Conservation (phyloP, 108 stramenopile species). For the Craspedostauros australis region DNA sequence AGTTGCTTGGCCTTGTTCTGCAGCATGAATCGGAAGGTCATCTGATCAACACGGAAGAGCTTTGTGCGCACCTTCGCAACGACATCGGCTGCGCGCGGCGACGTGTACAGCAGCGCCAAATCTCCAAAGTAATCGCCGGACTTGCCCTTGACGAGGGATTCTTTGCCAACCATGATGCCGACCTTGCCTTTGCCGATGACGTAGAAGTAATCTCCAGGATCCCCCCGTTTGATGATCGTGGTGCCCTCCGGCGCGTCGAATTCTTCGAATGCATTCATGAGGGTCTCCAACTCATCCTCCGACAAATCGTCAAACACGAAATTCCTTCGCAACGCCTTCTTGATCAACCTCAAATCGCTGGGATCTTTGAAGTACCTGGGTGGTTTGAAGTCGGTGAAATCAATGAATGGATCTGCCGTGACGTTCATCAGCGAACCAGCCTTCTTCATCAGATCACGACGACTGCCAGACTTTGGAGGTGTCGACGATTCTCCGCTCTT, state of each 20-base stretch:
- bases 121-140: conserved; percentile 72
- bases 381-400: conserved; percentile 30
- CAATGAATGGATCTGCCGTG: too few species aligned
- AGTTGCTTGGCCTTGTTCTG: conserved; percentile 63
- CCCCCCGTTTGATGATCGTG: conserved; percentile 70
- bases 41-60: conserved; percentile 86
- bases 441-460: too few species aligned
- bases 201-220: conserved; percentile 80
- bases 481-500: too few species aligned
- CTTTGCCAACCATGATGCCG: conserved; percentile 37
- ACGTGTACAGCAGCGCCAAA: conserved; percentile 77
- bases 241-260: conserved; percentile 28
- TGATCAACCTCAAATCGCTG: conserved; percentile 38
- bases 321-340: conserved; percentile 45
- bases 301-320: conserved; percentile 53
- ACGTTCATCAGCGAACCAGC: too few species aligned
- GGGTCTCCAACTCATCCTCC: conserved; percentile 52
- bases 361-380: conserved; percentile 41
- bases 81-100: conserved; percentile 89
- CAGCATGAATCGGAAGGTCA: conserved; percentile 70
- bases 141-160: conserved; percentile 39
- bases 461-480: too few species aligned
- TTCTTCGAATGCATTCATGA: conserved; percentile 72
- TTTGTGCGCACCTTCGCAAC: conserved; percentile 53
- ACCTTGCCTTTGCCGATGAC: conserved; percentile 54